Base-by-base conservation (phyloP, 2,329 filamentous ascomycete genomes). In the Huntiella omanensis region DNA sequence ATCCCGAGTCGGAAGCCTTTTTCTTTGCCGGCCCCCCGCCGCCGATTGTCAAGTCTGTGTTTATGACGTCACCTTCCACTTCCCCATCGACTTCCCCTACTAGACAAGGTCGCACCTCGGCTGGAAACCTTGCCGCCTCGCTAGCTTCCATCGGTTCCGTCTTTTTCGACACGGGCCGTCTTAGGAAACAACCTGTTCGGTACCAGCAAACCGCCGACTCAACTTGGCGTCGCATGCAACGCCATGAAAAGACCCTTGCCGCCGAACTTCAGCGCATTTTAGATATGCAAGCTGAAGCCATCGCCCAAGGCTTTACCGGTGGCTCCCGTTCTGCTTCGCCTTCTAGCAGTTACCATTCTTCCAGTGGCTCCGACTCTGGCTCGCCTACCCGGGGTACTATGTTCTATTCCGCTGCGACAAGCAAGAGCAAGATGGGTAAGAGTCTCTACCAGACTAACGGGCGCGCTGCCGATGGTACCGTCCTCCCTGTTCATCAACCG, bases 401-500 rank as follows among this genome's bases (percentile, higher is more conserved):
- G 0, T 61, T 63, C 40, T 61, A 64, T 47, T 64, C 64, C 1
- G 59, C 60, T 3, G 55, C 57, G 7, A 61, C 60, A 0, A 61
- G 63, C 28, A 61, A 59, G 35, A 64, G 63, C 3, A 62, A 58
- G 12, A 62, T 65, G 59, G 50, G 54, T 17, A 63, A 56, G 45
- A 64, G 60, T 1, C 55, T 78, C 43, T 65, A 67, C 34, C 55
- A 62, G 1, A 59, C 60, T 1, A 56, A 59, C 2, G 56, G 55
- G 4, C 59, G 63, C 0, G 64, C 61, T 0, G 52, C 60, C 1
- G 58, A 64, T 4, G 69, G 67, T 6, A 63, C 63, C n/a, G 62
- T 79, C 40, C 65, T 76, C n/a, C 77, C 75, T 1, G 70, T 76
- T 34, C 69, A 69, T 22, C 75, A 79, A 52, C 75, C 75, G 0